These are phyloP conservation scores for Rhododendron molle DNA, from an alignment of 148 eudicot species.

Conservation along the genomic window DNA sequence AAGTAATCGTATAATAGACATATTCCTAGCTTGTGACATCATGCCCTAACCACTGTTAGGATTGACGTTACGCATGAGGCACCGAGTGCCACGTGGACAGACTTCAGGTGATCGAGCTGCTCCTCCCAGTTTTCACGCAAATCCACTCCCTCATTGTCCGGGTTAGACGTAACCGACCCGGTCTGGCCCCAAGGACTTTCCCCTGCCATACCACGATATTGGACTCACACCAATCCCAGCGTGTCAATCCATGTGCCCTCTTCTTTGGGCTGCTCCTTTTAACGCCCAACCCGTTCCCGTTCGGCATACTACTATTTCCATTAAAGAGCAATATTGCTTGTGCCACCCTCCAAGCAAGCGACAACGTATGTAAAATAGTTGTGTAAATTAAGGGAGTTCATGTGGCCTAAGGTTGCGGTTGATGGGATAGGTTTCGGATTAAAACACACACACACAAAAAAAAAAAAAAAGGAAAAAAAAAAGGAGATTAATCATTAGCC, in stretches of 20 bases:
- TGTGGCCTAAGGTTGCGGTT: no score
- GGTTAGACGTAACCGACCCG: background rate
- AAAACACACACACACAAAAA: no score
- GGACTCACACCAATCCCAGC: no score
- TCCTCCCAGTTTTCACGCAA: background rate
- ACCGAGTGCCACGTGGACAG: background rate
- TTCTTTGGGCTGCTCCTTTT: no score
- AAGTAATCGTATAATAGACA: background rate
- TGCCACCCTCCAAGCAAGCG: background rate
- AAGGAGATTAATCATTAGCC: background rate
- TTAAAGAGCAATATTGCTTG: background rate
- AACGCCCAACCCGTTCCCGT: no score
- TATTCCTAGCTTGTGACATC: background rate
- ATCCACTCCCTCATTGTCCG: background rate
- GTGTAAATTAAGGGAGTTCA: background rate
- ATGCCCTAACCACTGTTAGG: background rate
- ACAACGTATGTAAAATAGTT: background rate
- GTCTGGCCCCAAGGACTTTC: background rate
- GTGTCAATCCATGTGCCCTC: no score
- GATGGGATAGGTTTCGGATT: background rate
- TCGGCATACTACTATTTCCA: no score
- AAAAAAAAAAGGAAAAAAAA: background rate
- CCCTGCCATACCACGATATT: no score
- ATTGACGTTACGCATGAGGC: background rate
- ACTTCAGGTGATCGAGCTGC: no score